Base-by-base conservation (phyloP, 2,329 filamentous ascomycete genomes). In the Rutstroemia sydowiana region DNA sequence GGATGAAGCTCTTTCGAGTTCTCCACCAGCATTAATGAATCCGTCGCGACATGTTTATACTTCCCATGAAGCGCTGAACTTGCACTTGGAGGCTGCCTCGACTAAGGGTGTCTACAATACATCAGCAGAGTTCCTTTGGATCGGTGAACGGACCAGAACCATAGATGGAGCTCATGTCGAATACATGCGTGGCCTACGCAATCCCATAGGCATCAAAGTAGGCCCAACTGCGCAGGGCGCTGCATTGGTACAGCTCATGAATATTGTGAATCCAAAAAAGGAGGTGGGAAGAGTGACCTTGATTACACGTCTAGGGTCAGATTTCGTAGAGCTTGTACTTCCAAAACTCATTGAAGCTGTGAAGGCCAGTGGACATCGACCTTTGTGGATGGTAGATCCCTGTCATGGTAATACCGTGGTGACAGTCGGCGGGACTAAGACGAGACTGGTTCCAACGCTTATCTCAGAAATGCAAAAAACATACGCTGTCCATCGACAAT, bases 111-210 rank as follows among this genome's bases (percentile, higher is more conserved):
- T 88, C 78, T 97, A 95, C 73, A 87, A 95, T 70, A 97, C 92
- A 0, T 95, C 89, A 4, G 88, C 89, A 0, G 93, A 98, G 68
- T 97, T 98, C 74, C 79, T 98, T 68, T 98, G 93, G 93, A 95
- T 98, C 62, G 93, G 93, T 50, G 93, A 98, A 70, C 87, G 93
- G 59, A 98, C 93, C 2, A 82, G 93, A 43, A 92, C 97, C 70
- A 81, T 96, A 42, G 87, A 93, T 66, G 88, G 92, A 61, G 92
- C 87, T 0, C 93, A 98, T 69, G 87, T 98, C 56, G 93, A 98
- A 71, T 98, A 95, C 76, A 95, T 97, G 78, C 86, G 93, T 42
- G 93, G 93, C 53, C 86, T 98, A 59, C 85, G 88, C 63, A 98
- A 98, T 72, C 93, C 93, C 0, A 88, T 98, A 61, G 93, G 93